Base-by-base conservation (phyloP, 768 basidiomycete genomes). In the Lentinula aciculospora region DNA sequence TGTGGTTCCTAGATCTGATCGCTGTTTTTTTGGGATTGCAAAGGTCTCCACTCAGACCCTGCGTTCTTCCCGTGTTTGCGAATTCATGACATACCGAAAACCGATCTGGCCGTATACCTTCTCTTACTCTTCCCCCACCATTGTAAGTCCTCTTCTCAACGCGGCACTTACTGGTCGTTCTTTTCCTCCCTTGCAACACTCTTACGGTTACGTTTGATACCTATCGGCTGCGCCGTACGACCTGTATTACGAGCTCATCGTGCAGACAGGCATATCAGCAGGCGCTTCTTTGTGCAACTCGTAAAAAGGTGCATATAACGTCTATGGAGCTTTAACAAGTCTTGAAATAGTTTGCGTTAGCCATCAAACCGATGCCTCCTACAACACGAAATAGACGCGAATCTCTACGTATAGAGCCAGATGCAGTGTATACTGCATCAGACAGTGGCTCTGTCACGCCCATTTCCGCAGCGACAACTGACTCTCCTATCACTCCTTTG, bases 401-500 rank as follows among this genome's bases (percentile, higher is more conserved):
- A 37, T 58, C 71, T 13, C 62, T 67, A 21, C 63, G 64, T 19
- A 63, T 67, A 42, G 62, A 67, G 40, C 62, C 66, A 9, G 54
- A 58, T 29, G 53, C 44, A 19, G 45, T 46, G 21, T 29, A 23
- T 45, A 12, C 37, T 7, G 40, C 48, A 19, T 39, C n/a, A 40
- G 58, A 46, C n/a, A 40, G 42, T 12, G 56, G 59, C 34, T 55
- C 57, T 23, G 40, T 44, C 6, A 61, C 62, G 23, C 68, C 72
- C 17, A 64, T 62, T 54, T 66, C 69, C 36, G 65, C 66, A 15
- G 36, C 21, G 36, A 62, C 59, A 13, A 64, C 64, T 23, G 67
- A 63, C 25, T 73, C 74, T n/a, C 72, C 71, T 21, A 60, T 66
- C 12, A 69, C 67, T 21, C 60, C 63, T 31, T 55, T 65, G 15